A percentile compares a stretch with the other conserved stretches of the same genome.
phyloP scores from a whole-genome alignment of 1,284 basidiomycete species.

The Ustilago vetiveriae region DNA sequence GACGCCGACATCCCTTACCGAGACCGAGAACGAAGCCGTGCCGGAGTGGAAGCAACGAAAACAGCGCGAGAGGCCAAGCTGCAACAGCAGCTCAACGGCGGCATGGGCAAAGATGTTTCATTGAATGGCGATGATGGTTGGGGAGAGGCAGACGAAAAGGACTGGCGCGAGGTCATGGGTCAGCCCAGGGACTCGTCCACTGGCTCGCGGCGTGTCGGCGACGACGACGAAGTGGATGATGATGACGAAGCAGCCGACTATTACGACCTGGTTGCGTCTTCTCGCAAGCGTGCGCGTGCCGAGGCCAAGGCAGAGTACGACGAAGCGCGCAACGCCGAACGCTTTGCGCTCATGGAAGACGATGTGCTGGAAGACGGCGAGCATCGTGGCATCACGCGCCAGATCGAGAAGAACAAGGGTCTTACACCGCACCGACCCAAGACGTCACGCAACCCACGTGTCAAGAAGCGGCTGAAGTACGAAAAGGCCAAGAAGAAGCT shows the following conservation, averaged over 20 bases:
- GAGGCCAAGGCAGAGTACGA: constrained; percentile 63
- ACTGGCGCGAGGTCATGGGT: constrained; percentile 62
- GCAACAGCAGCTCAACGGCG: constrained; percentile 27
- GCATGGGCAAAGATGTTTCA: constrained; percentile 24
- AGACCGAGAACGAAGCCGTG: constrained; percentile 59
- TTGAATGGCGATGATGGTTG: constrained; percentile 53
- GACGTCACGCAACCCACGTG: constrained; percentile 63
- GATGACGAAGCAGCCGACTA: constrained; percentile 59
- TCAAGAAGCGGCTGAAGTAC: constrained; percentile 66
- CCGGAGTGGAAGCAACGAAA: constrained; percentile 59
- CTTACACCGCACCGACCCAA: constrained; percentile 62
- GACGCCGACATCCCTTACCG: constrained; percentile 66
- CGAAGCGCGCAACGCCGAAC: constrained; percentile 48
- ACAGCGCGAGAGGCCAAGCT: constrained; percentile 50
- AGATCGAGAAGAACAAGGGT: constrained; percentile 66
- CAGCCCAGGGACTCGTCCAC: constrained; percentile 20
- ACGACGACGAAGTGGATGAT: constrained; percentile 20
- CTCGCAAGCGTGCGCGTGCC: constrained; percentile 47
- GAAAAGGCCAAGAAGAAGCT: constrained; percentile 66
- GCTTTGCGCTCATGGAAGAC: constrained; percentile 56
- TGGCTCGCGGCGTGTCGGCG: constrained; percentile 8
- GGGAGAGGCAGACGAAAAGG: constrained; percentile 61
- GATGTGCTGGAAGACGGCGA: constrained; percentile 57
- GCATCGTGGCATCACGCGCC: constrained; percentile 62
- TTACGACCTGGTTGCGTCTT: constrained; percentile 60